Evolutionary conservation across 2,329 filamentous ascomycete species (phyloP).

Genomic region (Clarireedia hainanense): DNA sequence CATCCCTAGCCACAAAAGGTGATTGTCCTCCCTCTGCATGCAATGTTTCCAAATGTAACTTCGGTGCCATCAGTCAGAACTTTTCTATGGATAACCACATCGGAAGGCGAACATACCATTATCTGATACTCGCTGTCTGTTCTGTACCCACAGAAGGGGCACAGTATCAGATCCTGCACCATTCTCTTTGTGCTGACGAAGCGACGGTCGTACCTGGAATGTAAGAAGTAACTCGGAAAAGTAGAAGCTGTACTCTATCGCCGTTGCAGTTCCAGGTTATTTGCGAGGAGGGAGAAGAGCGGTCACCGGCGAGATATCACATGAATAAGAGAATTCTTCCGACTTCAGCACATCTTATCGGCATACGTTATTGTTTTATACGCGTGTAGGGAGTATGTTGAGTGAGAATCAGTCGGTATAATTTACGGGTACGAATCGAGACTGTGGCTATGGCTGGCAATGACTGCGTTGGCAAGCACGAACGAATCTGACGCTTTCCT

Average conservation of each 20-base stretch:
- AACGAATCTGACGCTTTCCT: neutral
- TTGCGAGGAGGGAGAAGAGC: no score
- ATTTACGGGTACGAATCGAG: neutral
- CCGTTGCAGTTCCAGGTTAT: no score
- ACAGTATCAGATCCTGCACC: constrained; percentile 16
- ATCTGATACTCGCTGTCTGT: constrained; percentile 32
- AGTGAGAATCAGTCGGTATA: no score
- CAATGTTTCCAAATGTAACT: constrained; percentile 27
- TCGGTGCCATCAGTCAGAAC: constrained; percentile 5
- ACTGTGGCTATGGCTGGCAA: neutral
- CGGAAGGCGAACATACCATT: constrained; percentile 27
- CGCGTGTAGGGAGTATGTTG: no score
- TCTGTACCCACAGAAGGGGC: constrained; percentile 35
- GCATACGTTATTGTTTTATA: no score
- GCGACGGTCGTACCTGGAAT: neutral
- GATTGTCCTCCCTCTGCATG: constrained; percentile 28
- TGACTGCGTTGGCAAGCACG: neutral
- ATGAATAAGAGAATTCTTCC: no score
- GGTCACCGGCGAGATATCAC: no score
- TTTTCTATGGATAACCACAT: constrained; percentile 7
- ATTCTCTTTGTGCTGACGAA: neutral
- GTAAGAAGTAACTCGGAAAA: no score
- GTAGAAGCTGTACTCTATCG: no score
- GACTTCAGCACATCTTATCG: no score
- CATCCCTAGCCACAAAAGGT: constrained; percentile 26